Conservation (phyloP, 1,284 basidiomycete species). For the Rhodotorula mucilaginosa region DNA sequence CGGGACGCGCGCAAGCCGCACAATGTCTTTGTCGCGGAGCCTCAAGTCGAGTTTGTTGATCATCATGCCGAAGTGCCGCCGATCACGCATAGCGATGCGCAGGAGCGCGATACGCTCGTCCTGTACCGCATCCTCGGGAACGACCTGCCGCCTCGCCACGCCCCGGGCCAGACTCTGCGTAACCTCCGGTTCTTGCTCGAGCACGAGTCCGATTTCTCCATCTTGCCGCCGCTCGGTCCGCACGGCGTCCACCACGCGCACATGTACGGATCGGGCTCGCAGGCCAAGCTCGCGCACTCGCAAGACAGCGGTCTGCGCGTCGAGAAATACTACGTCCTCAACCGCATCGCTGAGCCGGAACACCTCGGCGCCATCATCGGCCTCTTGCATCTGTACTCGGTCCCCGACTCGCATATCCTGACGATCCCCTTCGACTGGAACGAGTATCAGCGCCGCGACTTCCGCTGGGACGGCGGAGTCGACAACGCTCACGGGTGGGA, state of each 20-base stretch:
- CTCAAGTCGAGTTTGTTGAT: slow-evolving; percentile 32
- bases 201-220: slow-evolving; percentile 45
- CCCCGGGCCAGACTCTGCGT: slow-evolving; percentile 45
- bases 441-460: slow-evolving; percentile 42
- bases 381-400: slow-evolving; percentile 41
- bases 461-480: slow-evolving; percentile 46
- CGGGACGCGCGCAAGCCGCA: slow-evolving; percentile 5
- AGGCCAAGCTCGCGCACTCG: slow-evolving; percentile 22
- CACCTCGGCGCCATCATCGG: slow-evolving; percentile 42
- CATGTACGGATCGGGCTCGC: slow-evolving; percentile 34
- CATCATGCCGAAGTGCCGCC: slow-evolving; percentile 37
- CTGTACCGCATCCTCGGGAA: slow-evolving; percentile 48
- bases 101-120: slow-evolving; percentile 45
- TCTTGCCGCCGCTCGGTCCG: slow-evolving; percentile 36
- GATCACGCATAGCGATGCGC: slow-evolving; percentile 31
- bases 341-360: slow-evolving; percentile 44
- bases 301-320: slow-evolving; percentile 40
- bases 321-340: slow-evolving; percentile 48
- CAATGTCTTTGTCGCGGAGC: slow-evolving; percentile 24
- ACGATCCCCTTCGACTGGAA: slow-evolving; percentile 45
- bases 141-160: slow-evolving; percentile 47
- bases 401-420: slow-evolving; percentile 43
- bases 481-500: slow-evolving; percentile 40
- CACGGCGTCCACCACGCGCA: slow-evolving; percentile 33
- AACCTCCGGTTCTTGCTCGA: slow-evolving; percentile 47